A percentile compares a stretch with the other conserved stretches of the same genome.
phyloP scores from a whole-genome alignment of 169 alveolate genomes.

The Cytauxzoon felis region DNA sequence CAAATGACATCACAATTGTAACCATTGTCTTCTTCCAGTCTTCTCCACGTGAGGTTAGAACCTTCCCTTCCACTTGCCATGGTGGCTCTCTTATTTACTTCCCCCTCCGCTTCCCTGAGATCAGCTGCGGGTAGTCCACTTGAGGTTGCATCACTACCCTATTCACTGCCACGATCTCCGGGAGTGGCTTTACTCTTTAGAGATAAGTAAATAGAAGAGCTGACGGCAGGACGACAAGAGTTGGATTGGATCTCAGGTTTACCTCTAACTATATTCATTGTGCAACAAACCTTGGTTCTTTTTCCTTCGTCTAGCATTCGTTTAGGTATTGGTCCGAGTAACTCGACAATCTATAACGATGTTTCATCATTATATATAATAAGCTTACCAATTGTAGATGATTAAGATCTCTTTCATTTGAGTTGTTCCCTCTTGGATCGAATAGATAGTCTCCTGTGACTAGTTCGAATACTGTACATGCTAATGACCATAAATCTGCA shows the following conservation, averaged over 20 bases:
- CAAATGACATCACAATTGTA: neutral
- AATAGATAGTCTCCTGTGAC: slow-evolving; percentile 97
- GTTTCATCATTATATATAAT: slow-evolving; percentile 72
- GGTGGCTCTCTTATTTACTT: too few species aligned
- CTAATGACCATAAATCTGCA: slow-evolving; percentile 98
- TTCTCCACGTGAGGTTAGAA: too few species aligned
- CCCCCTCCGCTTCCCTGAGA: too few species aligned
- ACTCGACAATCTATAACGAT: slow-evolving; percentile 85
- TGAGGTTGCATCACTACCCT: too few species aligned
- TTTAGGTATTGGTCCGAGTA: slow-evolving; percentile 88
- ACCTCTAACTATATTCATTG: too few species aligned
- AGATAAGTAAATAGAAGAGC: too few species aligned
- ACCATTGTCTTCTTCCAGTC: neutral
- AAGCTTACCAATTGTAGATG: slow-evolving; percentile 52
- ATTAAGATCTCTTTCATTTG: slow-evolving; percentile 64
- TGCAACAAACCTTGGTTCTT: slow-evolving; percentile 54
- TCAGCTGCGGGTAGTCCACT: too few species aligned
- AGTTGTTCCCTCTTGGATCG: slow-evolving; percentile 90
- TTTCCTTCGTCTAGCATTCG: slow-evolving; percentile 80
- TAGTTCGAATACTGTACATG: slow-evolving; percentile 96
- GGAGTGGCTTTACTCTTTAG: too few species aligned
- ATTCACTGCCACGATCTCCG: too few species aligned
- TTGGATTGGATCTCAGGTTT: too few species aligned
- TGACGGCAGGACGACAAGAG: too few species aligned
- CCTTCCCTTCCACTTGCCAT: too few species aligned